Evolutionary conservation across 2,329 filamentous ascomycete species (phyloP).

Genomic region (Coniochaeta ligniaria): DNA sequence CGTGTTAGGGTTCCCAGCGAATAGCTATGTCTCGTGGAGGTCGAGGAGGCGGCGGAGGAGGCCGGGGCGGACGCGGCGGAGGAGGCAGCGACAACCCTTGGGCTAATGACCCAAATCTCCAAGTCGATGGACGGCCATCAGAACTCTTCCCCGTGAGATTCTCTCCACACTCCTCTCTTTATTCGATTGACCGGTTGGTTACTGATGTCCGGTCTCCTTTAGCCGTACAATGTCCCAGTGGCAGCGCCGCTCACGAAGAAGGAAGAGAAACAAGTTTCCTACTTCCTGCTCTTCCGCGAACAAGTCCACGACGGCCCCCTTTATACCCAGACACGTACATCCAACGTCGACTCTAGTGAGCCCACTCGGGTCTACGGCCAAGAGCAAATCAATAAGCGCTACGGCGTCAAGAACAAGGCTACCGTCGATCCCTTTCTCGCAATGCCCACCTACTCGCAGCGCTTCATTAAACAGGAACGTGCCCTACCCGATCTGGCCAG

Average conservation of each 20-base stretch:
- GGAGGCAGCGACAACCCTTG: constrained; percentile 41
- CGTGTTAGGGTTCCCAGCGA: not conserved
- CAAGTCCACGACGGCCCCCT: constrained; percentile 47
- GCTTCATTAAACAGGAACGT: constrained; percentile 43
- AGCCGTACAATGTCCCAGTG: constrained; percentile 44
- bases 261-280: constrained; percentile 40
- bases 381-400: constrained; percentile 50
- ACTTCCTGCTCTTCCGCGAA: constrained; percentile 48
- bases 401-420: constrained; percentile 46
- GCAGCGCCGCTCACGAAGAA: constrained; percentile 33
- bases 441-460: constrained; percentile 51
- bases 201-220: not conserved
- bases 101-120: constrained; percentile 43
- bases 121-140: constrained; percentile 45
- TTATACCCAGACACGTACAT: constrained; percentile 47
- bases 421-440: constrained; percentile 51
- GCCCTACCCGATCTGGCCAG: constrained; percentile 46
- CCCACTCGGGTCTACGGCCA: constrained; percentile 42
- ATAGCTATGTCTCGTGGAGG: constrained; percentile 44
- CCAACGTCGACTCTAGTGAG: constrained; percentile 29
- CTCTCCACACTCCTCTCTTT: not conserved
- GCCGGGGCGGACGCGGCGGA: constrained; percentile 34
- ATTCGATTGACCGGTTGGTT: not conserved
- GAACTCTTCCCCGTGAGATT: constrained; percentile 49
- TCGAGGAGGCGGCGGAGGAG: constrained; percentile 23